Conservation (phyloP, 2,329 filamentous ascomycete genomes). For the Colletotrichum euphorbiae region DNA sequence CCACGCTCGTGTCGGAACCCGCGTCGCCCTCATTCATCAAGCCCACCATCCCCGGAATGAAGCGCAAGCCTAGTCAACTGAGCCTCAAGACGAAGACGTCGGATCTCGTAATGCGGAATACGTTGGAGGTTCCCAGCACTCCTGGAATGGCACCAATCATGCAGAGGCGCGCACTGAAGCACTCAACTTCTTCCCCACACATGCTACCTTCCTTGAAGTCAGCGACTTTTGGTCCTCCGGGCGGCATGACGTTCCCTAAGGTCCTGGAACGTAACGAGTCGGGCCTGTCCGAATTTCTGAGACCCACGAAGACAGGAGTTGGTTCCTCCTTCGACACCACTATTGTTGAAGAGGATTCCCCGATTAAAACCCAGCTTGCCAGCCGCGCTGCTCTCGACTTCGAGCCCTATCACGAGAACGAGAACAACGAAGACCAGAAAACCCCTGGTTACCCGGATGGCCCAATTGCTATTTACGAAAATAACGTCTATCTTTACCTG, state of each 20-base stretch:
- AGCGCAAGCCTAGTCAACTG: conserved; percentile 81
- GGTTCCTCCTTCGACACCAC: conserved; percentile 53
- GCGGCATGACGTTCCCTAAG: conserved; percentile 74
- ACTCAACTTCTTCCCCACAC: conserved; percentile 75
- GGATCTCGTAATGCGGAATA: conserved; percentile 62
- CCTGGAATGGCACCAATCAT: conserved; percentile 68
- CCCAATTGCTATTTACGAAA: conserved; percentile 83
- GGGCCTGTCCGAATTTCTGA: conserved; percentile 68
- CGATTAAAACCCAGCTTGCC: conserved; percentile 72
- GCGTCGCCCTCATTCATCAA: conserved; percentile 84
- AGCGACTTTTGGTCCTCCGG: conserved; percentile 68
- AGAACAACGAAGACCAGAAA: conserved; percentile 82
- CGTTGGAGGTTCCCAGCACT: conserved; percentile 67
- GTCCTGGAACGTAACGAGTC: conserved; percentile 70
- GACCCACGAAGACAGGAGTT: conserved; percentile 60
- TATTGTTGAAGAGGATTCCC: conserved; percentile 67
- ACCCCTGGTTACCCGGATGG: conserved; percentile 85
- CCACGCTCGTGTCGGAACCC: conserved; percentile 69
- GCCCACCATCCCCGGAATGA: conserved; percentile 76
- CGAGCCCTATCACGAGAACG: conserved; percentile 73
- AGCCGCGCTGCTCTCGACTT: conserved; percentile 67
- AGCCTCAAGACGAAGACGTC: conserved; percentile 79
- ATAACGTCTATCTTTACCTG: conserved; percentile 81
- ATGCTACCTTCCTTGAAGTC: conserved; percentile 71
- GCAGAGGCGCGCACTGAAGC: conserved; percentile 72